These are phyloP conservation scores for Candida nemodendra DNA, from an alignment of 805 yeast genomes.

Conservation along the genomic window DNA sequence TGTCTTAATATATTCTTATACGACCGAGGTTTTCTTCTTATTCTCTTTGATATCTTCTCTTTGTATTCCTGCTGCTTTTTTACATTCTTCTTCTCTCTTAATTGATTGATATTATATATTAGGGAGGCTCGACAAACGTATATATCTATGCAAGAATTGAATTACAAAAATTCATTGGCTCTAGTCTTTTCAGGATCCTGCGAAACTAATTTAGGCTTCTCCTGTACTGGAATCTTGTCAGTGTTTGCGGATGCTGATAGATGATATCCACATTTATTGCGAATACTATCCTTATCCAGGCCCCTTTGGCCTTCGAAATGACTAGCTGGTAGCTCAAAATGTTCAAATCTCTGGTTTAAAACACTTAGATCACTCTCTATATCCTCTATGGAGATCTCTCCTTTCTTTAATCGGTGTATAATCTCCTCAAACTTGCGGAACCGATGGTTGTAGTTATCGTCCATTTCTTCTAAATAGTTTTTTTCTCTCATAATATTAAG, in stretches of 20 bases:
- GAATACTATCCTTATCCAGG: constrained; percentile 2
- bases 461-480: constrained; percentile 42
- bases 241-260: too few relatives aligned
- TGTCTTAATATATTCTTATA: too few relatives aligned
- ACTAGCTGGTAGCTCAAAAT: constrained; percentile 26
- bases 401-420: constrained; percentile 19
- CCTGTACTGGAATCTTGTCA: too few relatives aligned
- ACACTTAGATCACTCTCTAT: constrained; percentile 39
- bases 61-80: too few relatives aligned
- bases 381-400: constrained; percentile 32
- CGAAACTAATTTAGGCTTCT: too few relatives aligned
- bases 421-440: constrained; percentile 34
- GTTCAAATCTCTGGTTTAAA: constrained; percentile 43
- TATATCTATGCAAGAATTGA: too few relatives aligned
- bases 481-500: constrained; percentile 47
- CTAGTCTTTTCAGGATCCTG: constrained; percentile 1
- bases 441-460: constrained; percentile 39
- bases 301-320: constrained; percentile 16
- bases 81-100: too few relatives aligned
- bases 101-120: too few relatives aligned
- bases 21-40: too few relatives aligned
- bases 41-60: too few relatives aligned
- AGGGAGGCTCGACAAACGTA: too few relatives aligned
- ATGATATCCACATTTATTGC: background rate
- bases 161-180: constrained; percentile 1